Conservation (phyloP, 2,329 filamentous ascomycete species). For the Cytospora piceicola region DNA sequence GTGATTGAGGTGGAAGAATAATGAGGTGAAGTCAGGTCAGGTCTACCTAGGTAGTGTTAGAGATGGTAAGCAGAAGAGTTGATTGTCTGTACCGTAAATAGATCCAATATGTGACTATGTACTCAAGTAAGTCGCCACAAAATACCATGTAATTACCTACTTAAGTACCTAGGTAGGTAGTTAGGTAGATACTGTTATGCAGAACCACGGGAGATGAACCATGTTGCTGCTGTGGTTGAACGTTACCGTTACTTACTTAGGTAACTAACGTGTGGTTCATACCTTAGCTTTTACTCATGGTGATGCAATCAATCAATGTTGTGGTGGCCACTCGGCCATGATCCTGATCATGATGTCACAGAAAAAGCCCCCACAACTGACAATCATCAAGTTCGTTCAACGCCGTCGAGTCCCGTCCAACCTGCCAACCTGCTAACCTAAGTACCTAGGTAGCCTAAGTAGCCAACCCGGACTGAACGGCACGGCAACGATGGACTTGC, state of each 20-base stretch:
- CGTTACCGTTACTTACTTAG: neutral
- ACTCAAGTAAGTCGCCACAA: too few species aligned
- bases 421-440: too few species aligned
- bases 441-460: too few species aligned
- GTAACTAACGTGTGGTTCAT: neutral
- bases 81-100: neutral
- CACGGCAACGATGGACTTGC: neutral
- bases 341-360: neutral
- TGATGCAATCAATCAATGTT: neutral
- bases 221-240: too few species aligned
- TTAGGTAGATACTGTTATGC: too few species aligned
- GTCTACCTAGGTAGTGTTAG: too few species aligned
- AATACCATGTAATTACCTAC: too few species aligned
- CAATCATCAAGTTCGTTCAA: neutral
- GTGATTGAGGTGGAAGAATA: too few species aligned
- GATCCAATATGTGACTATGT: neutral
- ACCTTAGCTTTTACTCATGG: neutral
- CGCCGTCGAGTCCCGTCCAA: neutral
- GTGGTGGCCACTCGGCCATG: neutral
- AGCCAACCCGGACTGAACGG: neutral
- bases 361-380: neutral
- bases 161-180: too few species aligned
- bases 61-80: neutral
- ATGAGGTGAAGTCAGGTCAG: neutral
- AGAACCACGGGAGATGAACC: too few species aligned